Base-by-base conservation (phyloP, 2,329 filamentous ascomycete species). In the Epichloe typhina region DNA sequence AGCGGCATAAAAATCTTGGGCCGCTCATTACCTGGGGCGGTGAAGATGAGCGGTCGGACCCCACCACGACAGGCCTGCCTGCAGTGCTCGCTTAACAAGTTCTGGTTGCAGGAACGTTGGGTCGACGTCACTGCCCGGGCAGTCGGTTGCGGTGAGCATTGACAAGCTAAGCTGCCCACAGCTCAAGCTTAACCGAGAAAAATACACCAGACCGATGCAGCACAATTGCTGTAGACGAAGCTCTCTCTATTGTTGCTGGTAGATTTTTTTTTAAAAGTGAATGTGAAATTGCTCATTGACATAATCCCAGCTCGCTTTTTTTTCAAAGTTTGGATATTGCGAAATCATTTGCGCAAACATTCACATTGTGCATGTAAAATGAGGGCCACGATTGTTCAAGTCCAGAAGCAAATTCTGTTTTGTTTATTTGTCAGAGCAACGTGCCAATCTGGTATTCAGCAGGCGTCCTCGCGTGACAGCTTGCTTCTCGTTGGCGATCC, bases 11-110 rank as follows among this genome's bases (percentile, higher is more conserved):
- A 38, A 62, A 43, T n/a, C 45, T 31, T 40, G 41, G 37, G 17
- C 58, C 60, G 56, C 40, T 47, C 47, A 61, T 64, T 59, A 54
- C 42, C 63, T 63, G 53, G 55, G 61, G 52, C 55, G 55, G 56
- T 58, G 53, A 57, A 44, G 13, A 21, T 57, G 60, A 59, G 58
- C 54, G 54, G 47, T 11, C 36, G 4, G 21, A 49, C 52, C 56
- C 56, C 45, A 52, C 52, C 47, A 52, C 21, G 37, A 31, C 50
- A 47, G 12, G 21, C 21, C 46, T 26, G 31, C 31, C 43, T 31
- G 17, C 31, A 46, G 35, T 47, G 15, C 45, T 47, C 46, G 46
- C 46, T 48, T 48, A 48, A 48, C 6, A 21, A 41, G 38, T 40
- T 15, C 6, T 26, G 41, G 15, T 31, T 31, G 41, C 12, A 44